Percentiles rank a stretch among this genome's conserved stretches.
These are phyloP conservation scores for Pythium rishiriense DNA, from an alignment of 352 stramenopile genomes.

Conservation along the genomic window DNA sequence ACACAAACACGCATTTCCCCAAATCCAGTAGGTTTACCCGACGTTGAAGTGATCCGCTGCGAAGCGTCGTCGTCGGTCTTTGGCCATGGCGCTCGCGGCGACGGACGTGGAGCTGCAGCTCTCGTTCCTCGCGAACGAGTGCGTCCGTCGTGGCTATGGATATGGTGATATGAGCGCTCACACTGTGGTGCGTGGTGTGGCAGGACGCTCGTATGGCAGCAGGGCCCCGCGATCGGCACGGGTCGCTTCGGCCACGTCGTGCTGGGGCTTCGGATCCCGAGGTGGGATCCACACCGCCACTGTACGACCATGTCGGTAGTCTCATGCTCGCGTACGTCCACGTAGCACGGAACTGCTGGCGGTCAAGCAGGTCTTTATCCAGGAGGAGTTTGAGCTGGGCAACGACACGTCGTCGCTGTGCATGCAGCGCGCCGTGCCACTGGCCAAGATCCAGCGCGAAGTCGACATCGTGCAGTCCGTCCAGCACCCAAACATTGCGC, in stretches of 20 bases:
- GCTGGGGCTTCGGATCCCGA: constrained; percentile 63
- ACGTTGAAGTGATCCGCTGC: not conserved
- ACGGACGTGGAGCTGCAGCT: constrained; percentile 38
- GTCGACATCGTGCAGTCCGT: constrained; percentile 45
- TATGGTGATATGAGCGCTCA: not conserved
- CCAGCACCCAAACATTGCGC: constrained; percentile 63
- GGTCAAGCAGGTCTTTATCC: constrained; percentile 87
- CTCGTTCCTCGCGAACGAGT: constrained; percentile 54
- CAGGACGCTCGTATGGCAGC: constrained; percentile 71
- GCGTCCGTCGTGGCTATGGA: not conserved
- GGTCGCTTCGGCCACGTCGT: constrained; percentile 76
- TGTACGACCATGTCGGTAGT: not conserved
- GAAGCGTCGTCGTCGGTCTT: not conserved
- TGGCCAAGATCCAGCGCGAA: constrained; percentile 64
- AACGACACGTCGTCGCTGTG: constrained; percentile 64
- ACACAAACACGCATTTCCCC: not conserved
- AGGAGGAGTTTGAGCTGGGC: constrained; percentile 70
- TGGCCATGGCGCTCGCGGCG: not conserved
- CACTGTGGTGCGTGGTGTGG: not conserved
- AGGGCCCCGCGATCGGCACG: constrained; percentile 58
- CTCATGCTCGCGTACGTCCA: not conserved
- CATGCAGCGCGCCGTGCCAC: constrained; percentile 51
- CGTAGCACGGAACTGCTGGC: constrained; percentile 80
- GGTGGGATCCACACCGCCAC: constrained; percentile 21
- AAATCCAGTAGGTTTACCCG: not conserved